A percentile compares a stretch with the other conserved stretches of the same genome.
These are phyloP conservation scores for Colletotrichum costaricense DNA, from an alignment of 2,329 filamentous ascomycete species.

Conservation along the genomic window DNA sequence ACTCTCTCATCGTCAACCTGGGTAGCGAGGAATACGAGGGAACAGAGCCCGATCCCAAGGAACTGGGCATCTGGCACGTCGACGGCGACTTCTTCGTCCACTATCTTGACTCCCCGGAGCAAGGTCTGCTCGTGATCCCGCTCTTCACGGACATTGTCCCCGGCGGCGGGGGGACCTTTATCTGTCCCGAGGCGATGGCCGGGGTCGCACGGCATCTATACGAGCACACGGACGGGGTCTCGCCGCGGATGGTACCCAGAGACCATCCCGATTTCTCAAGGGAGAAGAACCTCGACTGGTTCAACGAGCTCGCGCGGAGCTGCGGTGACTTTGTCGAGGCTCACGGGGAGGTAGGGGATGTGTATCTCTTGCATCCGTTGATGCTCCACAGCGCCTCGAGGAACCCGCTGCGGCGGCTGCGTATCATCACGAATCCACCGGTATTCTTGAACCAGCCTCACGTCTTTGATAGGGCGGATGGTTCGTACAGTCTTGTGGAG, in stretches of 20 bases:
- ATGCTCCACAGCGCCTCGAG: slow-evolving; percentile 67
- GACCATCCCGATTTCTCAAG: slow-evolving; percentile 57
- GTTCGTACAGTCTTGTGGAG: slow-evolving; percentile 66
- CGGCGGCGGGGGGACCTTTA: slow-evolving; percentile 72
- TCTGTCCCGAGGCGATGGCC: slow-evolving; percentile 70
- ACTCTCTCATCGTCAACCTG: slow-evolving; percentile 77
- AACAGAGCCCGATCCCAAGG: slow-evolving; percentile 59
- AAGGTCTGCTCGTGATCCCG: slow-evolving; percentile 75
- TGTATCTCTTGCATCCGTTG: slow-evolving; percentile 69
- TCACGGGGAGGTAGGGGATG: slow-evolving; percentile 64
- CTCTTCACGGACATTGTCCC: slow-evolving; percentile 72
- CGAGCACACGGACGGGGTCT: slow-evolving; percentile 73
- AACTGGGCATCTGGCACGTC: slow-evolving; percentile 72
- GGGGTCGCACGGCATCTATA: slow-evolving; percentile 68
- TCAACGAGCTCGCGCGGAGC: slow-evolving; percentile 50
- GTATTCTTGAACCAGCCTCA: slow-evolving; percentile 64
- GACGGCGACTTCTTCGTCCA: slow-evolving; percentile 80
- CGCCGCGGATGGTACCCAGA: slow-evolving; percentile 72
- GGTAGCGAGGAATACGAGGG: slow-evolving; percentile 66
- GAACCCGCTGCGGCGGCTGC: slow-evolving; percentile 40
- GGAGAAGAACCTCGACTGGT: slow-evolving; percentile 58
- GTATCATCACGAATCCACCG: slow-evolving; percentile 46
- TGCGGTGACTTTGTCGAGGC: slow-evolving; percentile 65
- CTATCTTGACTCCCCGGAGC: slow-evolving; percentile 77
- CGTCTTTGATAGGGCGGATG: slow-evolving; percentile 58